A percentile compares a stretch with the other conserved stretches of the same genome.
Evolutionary conservation across 169 alveolate species (phyloP).

Genomic region (Cryptosporidium sp.): DNA sequence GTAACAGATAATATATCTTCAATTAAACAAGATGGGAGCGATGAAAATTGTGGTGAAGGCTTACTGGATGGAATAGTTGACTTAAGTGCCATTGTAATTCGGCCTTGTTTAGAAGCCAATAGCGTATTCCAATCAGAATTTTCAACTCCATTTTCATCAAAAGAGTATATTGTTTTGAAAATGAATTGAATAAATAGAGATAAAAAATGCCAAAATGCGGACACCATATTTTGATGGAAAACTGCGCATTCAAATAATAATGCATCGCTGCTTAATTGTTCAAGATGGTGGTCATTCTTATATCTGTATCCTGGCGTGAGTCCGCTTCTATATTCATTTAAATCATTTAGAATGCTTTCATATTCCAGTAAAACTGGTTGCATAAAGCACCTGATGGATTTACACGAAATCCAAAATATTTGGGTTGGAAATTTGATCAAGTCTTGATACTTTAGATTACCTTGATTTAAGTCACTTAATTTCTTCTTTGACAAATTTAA

Average conservation of each 20-base stretch:
- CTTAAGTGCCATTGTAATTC: conserved; percentile 49
- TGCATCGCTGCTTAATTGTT: conserved; percentile 76
- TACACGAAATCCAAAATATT: conserved; percentile 87
- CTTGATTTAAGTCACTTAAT: conserved; percentile 29
- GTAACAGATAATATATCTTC: conserved; percentile 82
- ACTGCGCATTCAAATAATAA: conserved; percentile 30
- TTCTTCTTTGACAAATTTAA: neutral
- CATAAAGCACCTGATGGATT: conserved; percentile 84
- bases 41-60: conserved; percentile 84
- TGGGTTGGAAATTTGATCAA: conserved; percentile 85
- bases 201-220: conserved; percentile 80
- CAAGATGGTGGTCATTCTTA: conserved; percentile 55
- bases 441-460: conserved; percentile 54
- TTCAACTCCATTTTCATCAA: conserved; percentile 57
- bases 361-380: conserved; percentile 81
- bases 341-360: conserved; percentile 64
- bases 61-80: conserved; percentile 65
- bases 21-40: conserved; percentile 81
- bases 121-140: conserved; percentile 42
- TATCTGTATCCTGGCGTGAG: conserved; percentile 68
- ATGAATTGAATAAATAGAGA: conserved; percentile 72
- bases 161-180: conserved; percentile 58
- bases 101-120: conserved; percentile 42
- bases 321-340: conserved; percentile 78
- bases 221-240: conserved; percentile 59